phyloP scores from a whole-genome alignment of 2,329 filamentous ascomycete species.

The Escovopsis sp. region DNA sequence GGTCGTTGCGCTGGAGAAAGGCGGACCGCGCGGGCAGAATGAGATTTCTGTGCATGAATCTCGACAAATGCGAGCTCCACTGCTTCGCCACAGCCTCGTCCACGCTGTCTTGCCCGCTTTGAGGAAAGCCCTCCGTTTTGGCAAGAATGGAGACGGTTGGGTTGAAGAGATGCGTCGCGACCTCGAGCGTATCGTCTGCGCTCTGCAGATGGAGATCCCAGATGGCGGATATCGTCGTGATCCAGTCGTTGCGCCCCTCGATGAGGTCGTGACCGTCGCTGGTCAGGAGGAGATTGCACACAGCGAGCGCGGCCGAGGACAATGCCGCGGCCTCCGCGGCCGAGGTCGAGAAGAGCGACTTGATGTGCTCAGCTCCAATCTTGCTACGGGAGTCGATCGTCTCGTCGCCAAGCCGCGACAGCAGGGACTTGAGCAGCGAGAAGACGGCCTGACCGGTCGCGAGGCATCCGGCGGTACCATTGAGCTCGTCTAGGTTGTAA shows the following conservation, averaged over 20 bases:
- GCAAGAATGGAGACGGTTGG: conserved; percentile 23
- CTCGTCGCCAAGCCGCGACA: conserved; percentile 28
- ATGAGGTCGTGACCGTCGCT: conserved; percentile 16
- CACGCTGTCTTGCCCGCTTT: conserved; percentile 6
- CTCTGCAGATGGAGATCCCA: conserved; percentile 42
- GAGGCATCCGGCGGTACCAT: conserved; percentile 26
- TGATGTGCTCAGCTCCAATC: conserved; percentile 44
- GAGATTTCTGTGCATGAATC: conserved; percentile 35
- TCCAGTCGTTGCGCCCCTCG: conserved; percentile 30
- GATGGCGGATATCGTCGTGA: conserved; percentile 28
- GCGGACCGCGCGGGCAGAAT: conserved; percentile 35
- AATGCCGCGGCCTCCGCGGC: conserved; percentile 32
- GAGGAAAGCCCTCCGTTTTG: conserved; percentile 21
- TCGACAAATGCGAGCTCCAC: conserved; percentile 34
- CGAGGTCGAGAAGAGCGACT: conserved; percentile 38
- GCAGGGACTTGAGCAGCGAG: conserved; percentile 27
- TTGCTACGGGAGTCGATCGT: conserved; percentile 25
- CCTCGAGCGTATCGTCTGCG: conserved; percentile 30
- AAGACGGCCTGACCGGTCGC: conserved; percentile 34
- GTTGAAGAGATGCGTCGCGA: conserved; percentile 32
- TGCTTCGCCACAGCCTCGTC: conserved; percentile 10
- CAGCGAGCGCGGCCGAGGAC: conserved; percentile 28
- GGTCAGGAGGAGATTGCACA: conserved; percentile 28
- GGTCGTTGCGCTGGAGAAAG: conserved; percentile 28
- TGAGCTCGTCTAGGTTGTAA: conserved; percentile 27